Conservation (phyloP, 176 grass and related monocot species). For the Juncus inflexus region DNA sequence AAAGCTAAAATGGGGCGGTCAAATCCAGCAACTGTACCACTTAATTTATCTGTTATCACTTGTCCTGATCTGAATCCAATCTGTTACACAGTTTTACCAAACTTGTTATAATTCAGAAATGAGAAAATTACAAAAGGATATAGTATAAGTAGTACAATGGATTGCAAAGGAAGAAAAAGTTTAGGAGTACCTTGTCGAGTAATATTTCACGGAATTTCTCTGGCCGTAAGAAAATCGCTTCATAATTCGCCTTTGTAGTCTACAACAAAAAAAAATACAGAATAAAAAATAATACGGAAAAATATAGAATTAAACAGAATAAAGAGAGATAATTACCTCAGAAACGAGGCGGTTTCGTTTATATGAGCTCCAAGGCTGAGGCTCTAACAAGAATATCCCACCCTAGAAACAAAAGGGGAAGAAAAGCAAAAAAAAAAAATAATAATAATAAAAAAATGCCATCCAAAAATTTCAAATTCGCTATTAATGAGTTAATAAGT, state of each 20-base stretch:
- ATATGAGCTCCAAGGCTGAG: constrained; percentile 94
- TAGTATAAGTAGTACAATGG: not conserved
- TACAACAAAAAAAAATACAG: constrained; percentile 31
- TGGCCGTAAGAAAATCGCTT: constrained; percentile 44
- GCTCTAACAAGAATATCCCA: constrained; percentile 80
- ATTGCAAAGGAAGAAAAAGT: not conserved
- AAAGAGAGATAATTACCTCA: constrained; percentile 39
- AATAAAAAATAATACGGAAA: constrained; percentile 1
- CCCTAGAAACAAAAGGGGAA: constrained; percentile 45
- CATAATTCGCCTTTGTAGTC: constrained; percentile 60
- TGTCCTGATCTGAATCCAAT: constrained; percentile 83
- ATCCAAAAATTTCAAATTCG: constrained; percentile 2
- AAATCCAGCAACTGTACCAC: constrained; percentile 62
- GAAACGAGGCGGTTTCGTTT: constrained; percentile 69
- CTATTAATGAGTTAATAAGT: not conserved
- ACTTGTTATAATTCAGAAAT: not conserved
- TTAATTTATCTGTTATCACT: constrained; percentile 53
- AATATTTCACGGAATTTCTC: constrained; percentile 77
- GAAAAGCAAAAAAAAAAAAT: not conserved
- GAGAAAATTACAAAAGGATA: not conserved
- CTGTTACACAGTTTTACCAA: constrained; percentile 34
- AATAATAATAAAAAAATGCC: constrained; percentile 10
- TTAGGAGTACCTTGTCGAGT: constrained; percentile 75
- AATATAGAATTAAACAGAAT: not conserved
- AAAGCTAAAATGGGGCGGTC: constrained; percentile 72